Evolutionary conservation across 2,329 filamentous ascomycete species (phyloP).

Genomic region (Fusarium tanahbumbuense): DNA sequence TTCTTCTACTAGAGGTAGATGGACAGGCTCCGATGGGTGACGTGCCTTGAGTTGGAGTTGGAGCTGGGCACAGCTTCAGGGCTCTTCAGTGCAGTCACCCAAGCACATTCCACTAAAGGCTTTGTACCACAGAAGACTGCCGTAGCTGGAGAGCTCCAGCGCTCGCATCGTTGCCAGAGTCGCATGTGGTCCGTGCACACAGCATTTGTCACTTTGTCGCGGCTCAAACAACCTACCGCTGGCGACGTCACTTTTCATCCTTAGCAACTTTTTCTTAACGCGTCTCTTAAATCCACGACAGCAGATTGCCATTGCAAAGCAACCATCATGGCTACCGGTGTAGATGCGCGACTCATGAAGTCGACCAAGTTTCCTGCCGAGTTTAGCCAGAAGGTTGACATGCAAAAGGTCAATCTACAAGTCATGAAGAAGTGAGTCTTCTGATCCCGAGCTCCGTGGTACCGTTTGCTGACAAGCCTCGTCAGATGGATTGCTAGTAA

Average conservation of each 20-base stretch:
- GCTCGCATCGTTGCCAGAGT: neutral
- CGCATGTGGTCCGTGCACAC: constrained; percentile 29
- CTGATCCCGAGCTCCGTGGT: neutral
- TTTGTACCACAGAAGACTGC: neutral
- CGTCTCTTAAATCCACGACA: constrained; percentile 19
- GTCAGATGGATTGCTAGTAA: constrained; percentile 92
- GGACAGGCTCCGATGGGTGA: constrained; percentile 40
- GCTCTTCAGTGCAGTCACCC: constrained; percentile 12
- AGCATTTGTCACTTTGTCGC: neutral
- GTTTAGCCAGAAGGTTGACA: constrained; percentile 96
- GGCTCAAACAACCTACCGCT: constrained; percentile 17
- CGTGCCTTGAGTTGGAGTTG: constrained; percentile 18
- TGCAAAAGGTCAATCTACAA: constrained; percentile 95
- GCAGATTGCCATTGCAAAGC: constrained; percentile 32
- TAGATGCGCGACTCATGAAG: constrained; percentile 89
- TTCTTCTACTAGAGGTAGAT: neutral
- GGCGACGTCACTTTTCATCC: constrained; percentile 50
- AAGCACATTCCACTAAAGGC: neutral
- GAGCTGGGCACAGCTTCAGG: constrained; percentile 6
- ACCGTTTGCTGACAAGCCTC: constrained; percentile 30
- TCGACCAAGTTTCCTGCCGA: constrained; percentile 94
- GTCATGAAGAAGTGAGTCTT: constrained; percentile 91
- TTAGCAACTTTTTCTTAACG: constrained; percentile 40
- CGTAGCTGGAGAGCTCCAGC: neutral
- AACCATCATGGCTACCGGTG: constrained; percentile 78